Conservation (phyloP, 129 eudicot species). For the Sambucus nigra region DNA sequence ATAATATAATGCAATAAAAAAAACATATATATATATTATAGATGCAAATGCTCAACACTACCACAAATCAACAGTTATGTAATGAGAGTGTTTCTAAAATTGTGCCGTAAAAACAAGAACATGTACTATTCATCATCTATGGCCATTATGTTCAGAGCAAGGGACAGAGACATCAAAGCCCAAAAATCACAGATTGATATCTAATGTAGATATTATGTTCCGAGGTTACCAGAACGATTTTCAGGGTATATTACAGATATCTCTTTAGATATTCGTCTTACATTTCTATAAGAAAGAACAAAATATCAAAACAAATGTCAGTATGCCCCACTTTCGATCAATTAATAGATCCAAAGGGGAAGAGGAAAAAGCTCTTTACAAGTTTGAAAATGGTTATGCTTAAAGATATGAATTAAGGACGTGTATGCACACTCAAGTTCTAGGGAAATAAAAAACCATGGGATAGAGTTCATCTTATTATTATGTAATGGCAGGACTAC, state of each 20-base stretch:
- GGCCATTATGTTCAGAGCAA: too few relatives aligned
- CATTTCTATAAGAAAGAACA: not conserved
- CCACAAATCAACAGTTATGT: too few relatives aligned
- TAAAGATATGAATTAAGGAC: not conserved
- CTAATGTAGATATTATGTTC: too few relatives aligned
- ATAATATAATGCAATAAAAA: too few relatives aligned
- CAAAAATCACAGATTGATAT: not conserved
- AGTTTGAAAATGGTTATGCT: not conserved
- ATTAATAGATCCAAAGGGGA: not conserved
- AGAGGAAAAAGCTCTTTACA: not conserved
- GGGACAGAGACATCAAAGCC: too few relatives aligned
- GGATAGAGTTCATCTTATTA: constrained; percentile 8
- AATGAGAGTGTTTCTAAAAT: too few relatives aligned
- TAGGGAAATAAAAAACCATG: constrained; percentile 4
- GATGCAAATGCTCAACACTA: too few relatives aligned
- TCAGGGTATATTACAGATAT: not conserved
- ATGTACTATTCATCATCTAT: too few relatives aligned
- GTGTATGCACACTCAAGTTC: not conserved
- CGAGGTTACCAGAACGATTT: not conserved
- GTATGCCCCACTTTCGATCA: not conserved
- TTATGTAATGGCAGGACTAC: constrained; percentile 20
- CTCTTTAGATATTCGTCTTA: not conserved
- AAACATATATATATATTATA: too few relatives aligned
- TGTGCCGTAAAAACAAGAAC: too few relatives aligned
- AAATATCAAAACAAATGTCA: too few relatives aligned